Evolutionary conservation across 2,329 filamentous ascomycete species (phyloP).

Genomic region (Apiospora koreana): DNA sequence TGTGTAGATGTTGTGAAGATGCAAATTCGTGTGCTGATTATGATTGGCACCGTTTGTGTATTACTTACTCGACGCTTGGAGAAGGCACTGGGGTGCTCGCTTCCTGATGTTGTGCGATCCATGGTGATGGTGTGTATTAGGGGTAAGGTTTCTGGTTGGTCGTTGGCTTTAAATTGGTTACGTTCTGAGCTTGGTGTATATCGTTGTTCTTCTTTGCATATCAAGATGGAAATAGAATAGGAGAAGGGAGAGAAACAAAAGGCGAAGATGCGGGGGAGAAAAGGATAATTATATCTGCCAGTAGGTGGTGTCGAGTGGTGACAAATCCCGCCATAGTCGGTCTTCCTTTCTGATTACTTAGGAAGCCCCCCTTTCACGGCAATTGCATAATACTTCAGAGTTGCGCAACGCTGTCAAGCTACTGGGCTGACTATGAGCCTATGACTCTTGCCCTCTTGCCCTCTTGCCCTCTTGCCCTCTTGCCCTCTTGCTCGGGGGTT

Average conservation of each 20-base stretch:
- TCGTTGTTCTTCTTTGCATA: background rate
- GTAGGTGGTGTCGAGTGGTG: background rate
- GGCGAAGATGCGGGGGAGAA: background rate
- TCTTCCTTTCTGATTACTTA: background rate
- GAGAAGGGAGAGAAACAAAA: no score
- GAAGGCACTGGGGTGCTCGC: conserved; percentile 7
- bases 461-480: background rate
- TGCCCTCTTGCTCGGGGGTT: background rate
- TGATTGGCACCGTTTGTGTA: background rate
- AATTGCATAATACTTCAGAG: background rate
- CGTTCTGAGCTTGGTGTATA: background rate
- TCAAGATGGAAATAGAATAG: background rate
- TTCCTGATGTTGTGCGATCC: conserved; percentile 14
- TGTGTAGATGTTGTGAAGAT: background rate
- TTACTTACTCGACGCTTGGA: conserved; percentile 14
- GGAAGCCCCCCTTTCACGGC: background rate
- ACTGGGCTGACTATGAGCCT: background rate
- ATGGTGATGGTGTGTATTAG: conserved; percentile 6
- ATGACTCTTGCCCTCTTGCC: background rate
- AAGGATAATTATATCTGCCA: background rate
- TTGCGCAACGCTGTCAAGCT: conserved; percentile 3
- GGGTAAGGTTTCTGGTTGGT: background rate
- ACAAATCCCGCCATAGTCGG: background rate
- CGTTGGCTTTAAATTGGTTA: background rate
- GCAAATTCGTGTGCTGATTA: background rate